Evolutionary conservation across 305 asterid genomes (phyloP), one percentile per base, ranked within the genome.

Genomic region (Petunia hybrid): DNA sequence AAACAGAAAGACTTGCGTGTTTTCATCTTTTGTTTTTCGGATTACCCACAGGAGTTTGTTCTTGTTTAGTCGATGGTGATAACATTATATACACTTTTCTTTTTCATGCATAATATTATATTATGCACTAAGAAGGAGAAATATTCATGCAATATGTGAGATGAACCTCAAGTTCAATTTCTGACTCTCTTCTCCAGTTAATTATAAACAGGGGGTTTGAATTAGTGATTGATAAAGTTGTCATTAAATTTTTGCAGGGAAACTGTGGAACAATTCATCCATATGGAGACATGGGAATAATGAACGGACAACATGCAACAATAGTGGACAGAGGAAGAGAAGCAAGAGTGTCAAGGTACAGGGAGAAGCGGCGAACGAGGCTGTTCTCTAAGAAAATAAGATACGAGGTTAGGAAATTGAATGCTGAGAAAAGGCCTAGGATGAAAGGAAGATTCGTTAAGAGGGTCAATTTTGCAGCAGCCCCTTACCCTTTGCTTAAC

Each of bases 371-470:
- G 78, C 89, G 91, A 64, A 92, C 89, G 35, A 93, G 98, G 73
- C 81, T 95, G 89, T 95, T 93, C 81, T 89, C 98, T 3, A 93
- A 95, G 94, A 95, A 90, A 89, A 95, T 95, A 59, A 83, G 97
- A 86, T 93, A 95, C 83, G 95, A 94, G 89, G 98, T 94, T 40
- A 89, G 98, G 65, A 94, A 94, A 87, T 59, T 92, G 88, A 94
- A 94, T 71, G 98, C 98, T 0, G 98, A 94, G 82, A 94, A 94
- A 84, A 90, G 98, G 88, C 98, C 98, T 14, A 62, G 98, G 48
- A 90, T 94, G 96, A 93, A 94, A 89, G 98, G 97, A 82, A 91
- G 98, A 82, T 95, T 95, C 51, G 94, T 95, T 2, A 95, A 95
- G 87, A 89, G 95, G 79, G 46, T 93, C n/a, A 89, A 85, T 85